phyloP scores from a whole-genome alignment of 192 early-diverging fungal species.

The Coemansia sp. region DNA sequence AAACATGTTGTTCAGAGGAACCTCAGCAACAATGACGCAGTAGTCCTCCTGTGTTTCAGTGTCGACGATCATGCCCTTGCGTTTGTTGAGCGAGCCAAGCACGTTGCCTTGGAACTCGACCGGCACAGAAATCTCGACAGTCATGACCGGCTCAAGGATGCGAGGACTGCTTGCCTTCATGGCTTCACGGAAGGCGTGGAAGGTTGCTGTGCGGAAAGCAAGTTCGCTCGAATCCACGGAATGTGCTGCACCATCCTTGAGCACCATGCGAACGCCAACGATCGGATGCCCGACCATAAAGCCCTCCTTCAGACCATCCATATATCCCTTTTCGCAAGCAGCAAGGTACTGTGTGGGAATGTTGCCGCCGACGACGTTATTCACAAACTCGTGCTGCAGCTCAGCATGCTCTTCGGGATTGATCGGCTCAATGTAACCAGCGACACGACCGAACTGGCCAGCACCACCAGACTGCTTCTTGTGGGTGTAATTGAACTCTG shows the following conservation, averaged over 20 bases:
- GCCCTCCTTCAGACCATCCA: constrained; percentile 87
- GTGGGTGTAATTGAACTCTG: constrained; percentile 93
- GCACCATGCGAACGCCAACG: constrained; percentile 79
- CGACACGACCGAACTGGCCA: constrained; percentile 92
- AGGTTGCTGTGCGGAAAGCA: constrained; percentile 89
- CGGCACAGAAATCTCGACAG: constrained; percentile 85
- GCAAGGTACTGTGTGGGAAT: constrained; percentile 91
- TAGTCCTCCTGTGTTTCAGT: constrained; percentile 92
- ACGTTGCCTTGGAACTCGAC: constrained; percentile 90
- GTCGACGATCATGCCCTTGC: constrained; percentile 93
- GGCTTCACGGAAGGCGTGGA: constrained; percentile 88
- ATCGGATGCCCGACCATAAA: constrained; percentile 89
- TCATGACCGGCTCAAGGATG: constrained; percentile 96
- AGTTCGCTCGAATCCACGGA: constrained; percentile 94
- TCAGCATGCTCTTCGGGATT: constrained; percentile 59
- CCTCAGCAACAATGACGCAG: constrained; percentile 80
- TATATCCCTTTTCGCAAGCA: constrained; percentile 95
- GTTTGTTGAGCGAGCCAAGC: constrained; percentile 92
- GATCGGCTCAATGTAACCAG: constrained; percentile 89
- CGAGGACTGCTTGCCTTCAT: constrained; percentile 77
- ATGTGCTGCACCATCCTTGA: constrained; percentile 90
- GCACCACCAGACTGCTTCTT: constrained; percentile 98
- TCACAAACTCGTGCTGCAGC: constrained; percentile 71
- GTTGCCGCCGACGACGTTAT: constrained; percentile 88
- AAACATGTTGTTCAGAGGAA: constrained; percentile 98